Percentiles rank a stretch among this genome's conserved stretches.
Evolutionary conservation across 306 rosid species (phyloP).

Genomic region (Cotoneaster glaucophyllus): DNA sequence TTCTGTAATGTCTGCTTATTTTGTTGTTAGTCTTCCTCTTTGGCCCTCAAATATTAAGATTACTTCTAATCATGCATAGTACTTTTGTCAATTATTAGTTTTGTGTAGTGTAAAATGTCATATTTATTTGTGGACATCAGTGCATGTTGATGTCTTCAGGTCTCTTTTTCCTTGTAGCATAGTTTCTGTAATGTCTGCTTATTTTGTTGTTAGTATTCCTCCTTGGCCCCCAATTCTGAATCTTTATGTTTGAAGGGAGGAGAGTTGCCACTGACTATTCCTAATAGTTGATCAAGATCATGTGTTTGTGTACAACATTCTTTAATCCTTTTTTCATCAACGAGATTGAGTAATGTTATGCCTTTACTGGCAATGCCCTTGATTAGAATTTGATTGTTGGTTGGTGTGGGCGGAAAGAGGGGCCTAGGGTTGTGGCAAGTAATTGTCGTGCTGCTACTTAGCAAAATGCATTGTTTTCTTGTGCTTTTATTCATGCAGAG

Average conservation of each 20-base stretch:
- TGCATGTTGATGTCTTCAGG: not conserved
- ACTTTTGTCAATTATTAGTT: not conserved
- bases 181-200: not conserved
- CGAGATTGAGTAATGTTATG: not conserved
- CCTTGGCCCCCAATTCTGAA: not conserved
- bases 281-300: not conserved
- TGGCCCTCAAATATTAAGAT: not conserved
- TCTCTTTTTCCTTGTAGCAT: too few relatives aligned
- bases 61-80: not conserved
- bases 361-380: not conserved
- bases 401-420: not conserved
- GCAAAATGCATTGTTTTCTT: slow-evolving; percentile 3
- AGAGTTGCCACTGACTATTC: not conserved
- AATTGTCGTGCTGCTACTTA: not conserved
- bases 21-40: not conserved
- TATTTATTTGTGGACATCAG: not conserved
- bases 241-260: not conserved
- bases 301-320: not conserved
- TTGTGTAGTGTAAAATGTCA: not conserved
- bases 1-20: not conserved
- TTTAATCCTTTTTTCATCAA: not conserved
- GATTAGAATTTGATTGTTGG: not conserved
- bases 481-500: slow-evolving; percentile 39
- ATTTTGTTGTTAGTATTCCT: not conserved
- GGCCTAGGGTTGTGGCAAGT: not conserved